Percentiles rank a stretch among this genome's conserved stretches.
Evolutionary conservation across 2,329 filamentous ascomycete genomes (phyloP).

Genomic region (Capronia coronata): DNA sequence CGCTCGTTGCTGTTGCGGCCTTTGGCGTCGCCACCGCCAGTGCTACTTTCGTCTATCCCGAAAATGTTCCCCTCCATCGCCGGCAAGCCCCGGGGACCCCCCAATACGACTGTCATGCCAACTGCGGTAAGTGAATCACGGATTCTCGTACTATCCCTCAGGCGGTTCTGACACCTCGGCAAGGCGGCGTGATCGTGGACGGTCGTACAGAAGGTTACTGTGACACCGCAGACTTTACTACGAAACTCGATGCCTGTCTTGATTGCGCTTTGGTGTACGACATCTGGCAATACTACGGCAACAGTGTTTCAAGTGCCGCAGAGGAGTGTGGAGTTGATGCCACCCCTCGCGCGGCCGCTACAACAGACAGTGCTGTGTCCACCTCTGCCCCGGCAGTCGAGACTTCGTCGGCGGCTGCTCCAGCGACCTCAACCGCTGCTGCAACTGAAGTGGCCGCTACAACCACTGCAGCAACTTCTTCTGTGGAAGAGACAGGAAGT

Average conservation of each 20-base stretch:
- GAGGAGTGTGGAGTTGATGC: conserved; percentile 26
- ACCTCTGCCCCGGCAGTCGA: neutral
- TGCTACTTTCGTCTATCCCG: conserved; percentile 15
- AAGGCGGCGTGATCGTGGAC: conserved; percentile 31
- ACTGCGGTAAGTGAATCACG: conserved; percentile 33
- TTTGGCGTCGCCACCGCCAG: conserved; percentile 6
- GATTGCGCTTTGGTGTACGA: conserved; percentile 40
- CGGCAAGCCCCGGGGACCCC: conserved; percentile 30
- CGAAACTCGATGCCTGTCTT: conserved; percentile 33
- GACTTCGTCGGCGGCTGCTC: conserved; percentile 28
- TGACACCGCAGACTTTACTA: conserved; percentile 29
- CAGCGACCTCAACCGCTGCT: conserved; percentile 28
- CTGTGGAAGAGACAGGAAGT: neutral
- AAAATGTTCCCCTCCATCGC: conserved; percentile 11
- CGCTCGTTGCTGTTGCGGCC: conserved; percentile 6
- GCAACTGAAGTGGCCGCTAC: neutral
- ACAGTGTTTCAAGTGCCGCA: conserved; percentile 36
- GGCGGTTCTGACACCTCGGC: neutral
- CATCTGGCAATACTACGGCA: conserved; percentile 43
- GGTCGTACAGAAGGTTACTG: conserved; percentile 29
- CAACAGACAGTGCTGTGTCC: neutral
- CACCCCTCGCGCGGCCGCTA: conserved; percentile 19
- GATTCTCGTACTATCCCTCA: neutral
- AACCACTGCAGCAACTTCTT: neutral
- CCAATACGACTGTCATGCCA: conserved; percentile 34